These are phyloP conservation scores for Pneumocystis jirovecii DNA, from an alignment of 1,139 yeast genomes.

Conservation along the genomic window DNA sequence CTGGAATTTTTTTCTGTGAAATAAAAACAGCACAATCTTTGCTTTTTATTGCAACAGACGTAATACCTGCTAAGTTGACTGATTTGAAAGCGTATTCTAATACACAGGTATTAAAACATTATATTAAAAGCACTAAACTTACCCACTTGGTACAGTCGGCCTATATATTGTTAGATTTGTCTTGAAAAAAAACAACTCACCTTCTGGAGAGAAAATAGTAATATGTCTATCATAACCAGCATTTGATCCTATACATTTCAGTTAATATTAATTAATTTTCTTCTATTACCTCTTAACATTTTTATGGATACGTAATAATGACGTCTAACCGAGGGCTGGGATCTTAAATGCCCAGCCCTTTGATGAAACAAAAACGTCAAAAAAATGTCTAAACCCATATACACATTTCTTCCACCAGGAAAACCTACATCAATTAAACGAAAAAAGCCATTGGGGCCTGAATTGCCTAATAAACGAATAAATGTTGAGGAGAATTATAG, in stretches of 20 bases:
- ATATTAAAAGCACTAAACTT: constrained; percentile 17
- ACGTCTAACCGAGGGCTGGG: background rate
- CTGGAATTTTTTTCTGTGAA: constrained; percentile 85
- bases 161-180: constrained; percentile 35
- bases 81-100: constrained; percentile 87
- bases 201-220: constrained; percentile 77
- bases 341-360: background rate
- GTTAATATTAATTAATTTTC: background rate
- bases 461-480: background rate
- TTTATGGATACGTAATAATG: background rate
- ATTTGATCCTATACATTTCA: background rate
- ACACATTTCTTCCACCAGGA: background rate
- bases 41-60: constrained; percentile 77
- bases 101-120: background rate
- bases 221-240: constrained; percentile 96
- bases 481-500: background rate
- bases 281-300: background rate
- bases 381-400: background rate
- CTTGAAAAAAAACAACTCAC: background rate
- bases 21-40: constrained; percentile 79
- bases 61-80: constrained; percentile 79
- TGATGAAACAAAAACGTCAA: background rate
- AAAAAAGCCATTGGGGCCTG: background rate
- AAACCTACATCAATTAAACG: background rate
- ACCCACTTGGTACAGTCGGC: constrained; percentile 85